Percentiles rank a stretch among this genome's conserved stretches.
Conservation (phyloP, 2,329 filamentous ascomycete genomes). For the Stagonosporopsis vannaccii region DNA sequence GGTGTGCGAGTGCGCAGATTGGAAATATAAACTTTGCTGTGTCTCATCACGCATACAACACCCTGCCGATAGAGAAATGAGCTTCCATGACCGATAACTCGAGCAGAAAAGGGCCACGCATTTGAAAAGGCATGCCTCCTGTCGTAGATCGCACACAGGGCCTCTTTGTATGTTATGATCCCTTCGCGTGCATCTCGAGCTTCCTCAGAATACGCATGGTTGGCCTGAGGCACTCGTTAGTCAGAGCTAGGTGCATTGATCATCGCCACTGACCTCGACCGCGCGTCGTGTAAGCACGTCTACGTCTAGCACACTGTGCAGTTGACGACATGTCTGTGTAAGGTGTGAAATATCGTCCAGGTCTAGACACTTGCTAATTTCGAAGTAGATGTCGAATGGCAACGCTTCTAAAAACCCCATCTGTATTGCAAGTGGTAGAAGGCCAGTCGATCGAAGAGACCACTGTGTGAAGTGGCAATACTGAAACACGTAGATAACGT, state of each 20-base stretch:
- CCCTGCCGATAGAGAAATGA: slow-evolving; percentile 70
- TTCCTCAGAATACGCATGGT: slow-evolving; percentile 55
- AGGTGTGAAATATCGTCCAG: slow-evolving; percentile 67
- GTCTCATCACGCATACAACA: slow-evolving; percentile 68
- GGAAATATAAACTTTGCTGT: slow-evolving; percentile 64
- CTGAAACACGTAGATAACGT: too few species aligned
- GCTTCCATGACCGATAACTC: slow-evolving; percentile 66
- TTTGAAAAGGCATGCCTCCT: slow-evolving; percentile 66
- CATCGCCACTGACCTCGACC: slow-evolving; percentile 60
- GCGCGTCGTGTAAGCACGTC: slow-evolving; percentile 65
- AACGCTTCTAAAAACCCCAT: slow-evolving; percentile 53
- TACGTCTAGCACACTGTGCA: slow-evolving; percentile 59
- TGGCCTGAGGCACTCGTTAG: slow-evolving; percentile 43
- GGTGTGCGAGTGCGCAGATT: slow-evolving; percentile 57
- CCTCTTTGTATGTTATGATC: slow-evolving; percentile 58
- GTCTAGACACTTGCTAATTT: slow-evolving; percentile 63
- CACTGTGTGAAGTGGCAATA: too few species aligned
- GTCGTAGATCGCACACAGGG: slow-evolving; percentile 68
- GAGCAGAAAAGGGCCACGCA: slow-evolving; percentile 68
- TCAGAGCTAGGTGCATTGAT: neutral
- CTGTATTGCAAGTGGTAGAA: neutral
- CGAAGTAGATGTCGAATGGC: slow-evolving; percentile 71
- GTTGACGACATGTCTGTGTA: slow-evolving; percentile 59
- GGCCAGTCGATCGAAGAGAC: neutral
- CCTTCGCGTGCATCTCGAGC: slow-evolving; percentile 49